Conservation (phyloP, 495 filamentous ascomycete genomes). For the Talaromyces borbonicus region DNA sequence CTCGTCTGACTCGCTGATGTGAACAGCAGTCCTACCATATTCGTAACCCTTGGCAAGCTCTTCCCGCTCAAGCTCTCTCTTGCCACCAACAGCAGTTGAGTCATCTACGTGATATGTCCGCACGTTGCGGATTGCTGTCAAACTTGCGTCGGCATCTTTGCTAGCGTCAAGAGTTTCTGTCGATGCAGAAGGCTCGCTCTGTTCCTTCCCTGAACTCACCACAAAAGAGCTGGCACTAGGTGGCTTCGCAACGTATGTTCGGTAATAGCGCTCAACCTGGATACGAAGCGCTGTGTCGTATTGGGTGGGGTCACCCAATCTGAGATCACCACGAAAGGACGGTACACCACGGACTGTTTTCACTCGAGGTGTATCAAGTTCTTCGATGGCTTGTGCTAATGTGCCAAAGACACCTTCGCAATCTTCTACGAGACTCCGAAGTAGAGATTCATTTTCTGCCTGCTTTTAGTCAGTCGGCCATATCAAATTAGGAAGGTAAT, state of each 20-base stretch:
- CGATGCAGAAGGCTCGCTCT: conserved; percentile 35
- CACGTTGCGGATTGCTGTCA: conserved; percentile 60
- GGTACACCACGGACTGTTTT: conserved; percentile 63
- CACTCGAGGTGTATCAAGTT: conserved; percentile 62
- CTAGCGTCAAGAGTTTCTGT: conserved; percentile 34
- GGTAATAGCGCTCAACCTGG: conserved; percentile 81
- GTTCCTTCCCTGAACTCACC: conserved; percentile 36
- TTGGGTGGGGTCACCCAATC: conserved; percentile 63
- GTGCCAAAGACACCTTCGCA: conserved; percentile 69
- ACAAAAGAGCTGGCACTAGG: conserved; percentile 70
- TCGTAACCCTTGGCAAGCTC: conserved; percentile 87
- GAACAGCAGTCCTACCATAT: conserved; percentile 86
- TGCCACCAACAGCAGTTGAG: conserved; percentile 62
- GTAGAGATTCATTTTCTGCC: conserved; percentile 55
- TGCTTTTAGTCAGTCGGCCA: conserved; percentile 15
- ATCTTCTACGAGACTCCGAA: conserved; percentile 53
- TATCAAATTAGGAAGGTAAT: neutral
- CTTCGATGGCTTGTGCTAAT: conserved; percentile 71
- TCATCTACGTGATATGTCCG: conserved; percentile 74
- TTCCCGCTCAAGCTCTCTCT: conserved; percentile 72
- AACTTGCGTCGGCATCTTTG: conserved; percentile 18
- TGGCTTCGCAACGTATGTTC: conserved; percentile 64
- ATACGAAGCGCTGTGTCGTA: conserved; percentile 75
- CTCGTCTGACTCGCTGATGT: conserved; percentile 74
- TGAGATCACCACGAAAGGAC: conserved; percentile 70